Evolutionary conservation across 805 yeast genomes (phyloP).

Genomic region (Kodamaea kaohsiungensis): DNA sequence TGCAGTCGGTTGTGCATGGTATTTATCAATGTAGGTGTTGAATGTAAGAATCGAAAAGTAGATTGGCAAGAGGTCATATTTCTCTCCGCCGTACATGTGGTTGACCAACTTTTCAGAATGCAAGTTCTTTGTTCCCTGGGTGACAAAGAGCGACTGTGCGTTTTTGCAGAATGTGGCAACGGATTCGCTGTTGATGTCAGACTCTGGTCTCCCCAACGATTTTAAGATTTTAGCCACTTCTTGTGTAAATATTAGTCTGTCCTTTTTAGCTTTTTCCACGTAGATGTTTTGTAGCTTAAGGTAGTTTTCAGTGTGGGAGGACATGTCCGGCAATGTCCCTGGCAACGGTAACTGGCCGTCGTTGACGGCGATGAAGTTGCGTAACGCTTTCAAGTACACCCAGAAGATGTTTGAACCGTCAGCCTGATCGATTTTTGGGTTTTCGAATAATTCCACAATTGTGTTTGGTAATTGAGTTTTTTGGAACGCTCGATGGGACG

Average conservation of each 20-base stretch:
- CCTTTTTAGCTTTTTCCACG: conserved; percentile 51
- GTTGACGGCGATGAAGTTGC: conserved; percentile 42
- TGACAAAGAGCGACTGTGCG: conserved; percentile 50
- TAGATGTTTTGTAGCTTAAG: conserved; percentile 60
- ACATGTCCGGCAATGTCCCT: conserved; percentile 87
- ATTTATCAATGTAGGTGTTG: conserved; percentile 20
- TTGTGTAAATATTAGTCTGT: conserved; percentile 41
- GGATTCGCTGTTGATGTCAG: conserved; percentile 34
- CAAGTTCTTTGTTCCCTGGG: conserved; percentile 43
- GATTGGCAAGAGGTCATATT: conserved; percentile 26
- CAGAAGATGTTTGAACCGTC: conserved; percentile 50
- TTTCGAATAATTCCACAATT: conserved; percentile 22
- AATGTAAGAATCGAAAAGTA: conserved; percentile 46
- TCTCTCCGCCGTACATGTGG: conserved; percentile 12
- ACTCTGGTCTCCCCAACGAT: conserved; percentile 26
- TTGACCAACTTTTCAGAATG: conserved; percentile 17
- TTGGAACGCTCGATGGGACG: conserved; percentile 39
- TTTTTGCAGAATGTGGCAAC: conserved; percentile 62
- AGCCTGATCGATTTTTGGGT: conserved; percentile 19
- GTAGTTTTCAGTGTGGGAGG: conserved; percentile 67
- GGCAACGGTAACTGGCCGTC: conserved; percentile 60
- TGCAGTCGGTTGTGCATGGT: conserved; percentile 17
- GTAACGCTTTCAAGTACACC: conserved; percentile 58
- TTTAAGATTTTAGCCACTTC: conserved; percentile 30
- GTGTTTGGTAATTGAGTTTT: conserved; percentile 35